Conservation (phyloP, 345 rosid genomes). For the Leavenworthia alabamica region DNA sequence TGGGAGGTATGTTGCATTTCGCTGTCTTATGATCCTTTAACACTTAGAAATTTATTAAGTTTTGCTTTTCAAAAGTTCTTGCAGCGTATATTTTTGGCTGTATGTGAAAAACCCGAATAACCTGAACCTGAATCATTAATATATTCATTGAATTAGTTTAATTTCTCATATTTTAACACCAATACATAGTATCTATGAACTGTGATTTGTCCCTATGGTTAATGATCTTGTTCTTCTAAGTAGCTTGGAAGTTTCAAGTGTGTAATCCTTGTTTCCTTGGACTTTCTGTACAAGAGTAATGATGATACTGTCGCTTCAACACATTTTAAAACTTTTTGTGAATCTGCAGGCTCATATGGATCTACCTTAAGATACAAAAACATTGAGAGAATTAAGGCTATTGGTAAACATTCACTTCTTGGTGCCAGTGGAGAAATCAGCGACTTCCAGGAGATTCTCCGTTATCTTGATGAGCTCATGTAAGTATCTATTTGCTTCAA, state of each 20-base stretch:
- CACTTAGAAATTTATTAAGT: too few species aligned
- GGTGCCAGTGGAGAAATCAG: conserved; percentile 94
- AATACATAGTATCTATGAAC: not conserved
- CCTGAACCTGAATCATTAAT: too few species aligned
- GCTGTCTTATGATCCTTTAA: too few species aligned
- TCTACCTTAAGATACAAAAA: conserved; percentile 84
- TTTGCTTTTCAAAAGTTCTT: too few species aligned
- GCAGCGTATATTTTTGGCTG: too few species aligned
- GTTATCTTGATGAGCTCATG: conserved; percentile 82
- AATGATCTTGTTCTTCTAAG: too few species aligned
- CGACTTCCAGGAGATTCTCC: conserved; percentile 83
- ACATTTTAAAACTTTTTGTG: not conserved
- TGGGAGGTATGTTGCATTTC: conserved; percentile 66
- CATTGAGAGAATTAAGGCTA: conserved; percentile 66
- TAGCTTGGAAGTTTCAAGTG: too few species aligned
- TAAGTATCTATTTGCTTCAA: conserved; percentile 28
- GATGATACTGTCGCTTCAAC: not conserved
- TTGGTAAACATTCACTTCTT: conserved; percentile 86
- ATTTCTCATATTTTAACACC: too few species aligned
- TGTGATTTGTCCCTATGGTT: not conserved
- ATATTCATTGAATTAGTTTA: too few species aligned
- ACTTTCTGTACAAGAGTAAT: not conserved
- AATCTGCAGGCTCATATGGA: conserved; percentile 70
- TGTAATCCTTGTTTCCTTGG: not conserved
- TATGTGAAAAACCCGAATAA: too few species aligned